These are phyloP conservation scores for Cyclotella baltica DNA, from an alignment of 108 stramenopile species.

Conservation along the genomic window DNA sequence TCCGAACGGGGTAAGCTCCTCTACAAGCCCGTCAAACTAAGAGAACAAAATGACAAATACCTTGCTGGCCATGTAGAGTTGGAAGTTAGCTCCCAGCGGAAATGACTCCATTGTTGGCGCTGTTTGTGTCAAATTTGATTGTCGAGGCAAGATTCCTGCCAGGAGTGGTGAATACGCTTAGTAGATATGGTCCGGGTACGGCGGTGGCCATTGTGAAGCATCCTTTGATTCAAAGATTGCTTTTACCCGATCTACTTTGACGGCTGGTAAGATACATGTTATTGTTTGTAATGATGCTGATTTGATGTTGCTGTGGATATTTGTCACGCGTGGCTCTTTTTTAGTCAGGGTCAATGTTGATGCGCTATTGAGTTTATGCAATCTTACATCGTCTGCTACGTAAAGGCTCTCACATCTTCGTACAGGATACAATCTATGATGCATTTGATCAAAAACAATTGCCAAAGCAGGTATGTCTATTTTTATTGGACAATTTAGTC, in stretches of 20 bases:
- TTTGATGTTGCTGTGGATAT: conserved; percentile 47
- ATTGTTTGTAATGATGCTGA: conserved; percentile 69
- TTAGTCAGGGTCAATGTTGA: conserved; percentile 84
- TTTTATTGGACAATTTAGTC: too few species aligned
- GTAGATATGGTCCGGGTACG: conserved; percentile 49
- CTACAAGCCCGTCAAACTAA: conserved; percentile 41
- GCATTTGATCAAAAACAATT: conserved; percentile 38
- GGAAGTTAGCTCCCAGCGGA: conserved; percentile 88
- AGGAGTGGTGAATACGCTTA: conserved; percentile 70
- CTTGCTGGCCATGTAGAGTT: conserved; percentile 65
- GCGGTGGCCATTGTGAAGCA: conserved; percentile 45
- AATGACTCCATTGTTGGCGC: conserved; percentile 71
- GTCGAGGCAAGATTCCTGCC: conserved; percentile 63
- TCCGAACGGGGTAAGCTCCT: conserved; percentile 42
- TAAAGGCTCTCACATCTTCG: conserved; percentile 65
- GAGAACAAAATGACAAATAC: conserved; percentile 38
- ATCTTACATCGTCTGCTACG: conserved; percentile 24
- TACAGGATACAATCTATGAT: conserved; percentile 65
- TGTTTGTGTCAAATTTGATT: conserved; percentile 48
- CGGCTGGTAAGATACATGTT: conserved; percentile 61
- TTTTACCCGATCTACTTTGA: conserved; percentile 73
- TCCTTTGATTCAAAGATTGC: conserved; percentile 53
- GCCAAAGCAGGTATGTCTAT: too few species aligned
- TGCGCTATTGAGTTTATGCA: conserved; percentile 25
- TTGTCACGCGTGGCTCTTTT: conserved; percentile 58